Conservation (phyloP, 306 rosid genomes). For the Glycine tomentella region DNA sequence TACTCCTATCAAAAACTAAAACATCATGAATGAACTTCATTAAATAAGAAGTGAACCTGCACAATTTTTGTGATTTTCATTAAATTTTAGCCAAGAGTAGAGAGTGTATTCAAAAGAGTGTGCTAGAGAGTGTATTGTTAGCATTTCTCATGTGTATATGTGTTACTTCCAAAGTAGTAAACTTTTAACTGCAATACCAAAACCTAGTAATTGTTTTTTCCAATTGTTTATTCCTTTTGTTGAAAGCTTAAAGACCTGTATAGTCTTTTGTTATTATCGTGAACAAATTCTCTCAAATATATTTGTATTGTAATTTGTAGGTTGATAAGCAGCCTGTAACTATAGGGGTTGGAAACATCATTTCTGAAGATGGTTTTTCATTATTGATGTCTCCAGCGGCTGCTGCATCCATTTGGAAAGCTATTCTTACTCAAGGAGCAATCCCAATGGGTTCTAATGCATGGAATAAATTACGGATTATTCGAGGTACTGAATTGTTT, state of each 20-base stretch:
- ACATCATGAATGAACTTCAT: too few relatives aligned
- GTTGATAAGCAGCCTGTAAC: conserved; percentile 83
- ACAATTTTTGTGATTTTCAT: too few relatives aligned
- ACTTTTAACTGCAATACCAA: too few relatives aligned
- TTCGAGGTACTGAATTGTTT: conserved; percentile 62
- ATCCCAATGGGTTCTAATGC: conserved; percentile 82
- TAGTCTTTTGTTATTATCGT: conserved; percentile 29
- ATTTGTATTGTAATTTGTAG: conserved; percentile 52
- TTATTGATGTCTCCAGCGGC: conserved; percentile 84
- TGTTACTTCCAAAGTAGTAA: too few relatives aligned
- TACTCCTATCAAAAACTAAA: too few relatives aligned
- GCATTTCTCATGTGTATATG: too few relatives aligned
- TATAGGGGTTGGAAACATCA: conserved; percentile 84
- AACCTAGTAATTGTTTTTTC: too few relatives aligned
- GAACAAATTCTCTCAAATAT: conserved; percentile 30
- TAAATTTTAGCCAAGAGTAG: too few relatives aligned
- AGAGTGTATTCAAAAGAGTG: too few relatives aligned
- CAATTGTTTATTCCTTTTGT: not conserved
- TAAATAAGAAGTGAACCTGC: too few relatives aligned
- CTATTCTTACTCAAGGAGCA: conserved; percentile 79
- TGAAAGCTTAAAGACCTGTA: conserved; percentile 19
- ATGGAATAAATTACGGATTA: conserved; percentile 86
- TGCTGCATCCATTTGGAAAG: conserved; percentile 83
- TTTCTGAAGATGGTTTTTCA: conserved; percentile 87
- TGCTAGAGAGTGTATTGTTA: too few relatives aligned